Percentiles rank a stretch among this genome's conserved stretches.
These are phyloP conservation scores for Aspergillus fijiensis DNA, from an alignment of 2,329 filamentous ascomycete genomes.

Conservation along the genomic window DNA sequence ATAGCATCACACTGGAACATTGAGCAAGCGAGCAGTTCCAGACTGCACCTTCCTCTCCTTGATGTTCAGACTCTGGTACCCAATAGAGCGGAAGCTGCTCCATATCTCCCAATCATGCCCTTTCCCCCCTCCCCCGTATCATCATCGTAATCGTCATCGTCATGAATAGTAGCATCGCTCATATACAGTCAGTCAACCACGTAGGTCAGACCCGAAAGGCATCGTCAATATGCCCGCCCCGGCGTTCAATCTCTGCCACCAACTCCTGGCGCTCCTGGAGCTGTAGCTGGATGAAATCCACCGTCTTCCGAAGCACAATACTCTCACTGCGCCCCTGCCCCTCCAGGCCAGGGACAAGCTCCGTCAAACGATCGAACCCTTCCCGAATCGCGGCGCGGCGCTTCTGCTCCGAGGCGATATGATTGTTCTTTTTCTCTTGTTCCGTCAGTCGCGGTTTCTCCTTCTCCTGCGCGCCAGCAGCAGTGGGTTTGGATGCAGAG, in stretches of 20 bases:
- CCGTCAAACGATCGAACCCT: slow-evolving; percentile 77
- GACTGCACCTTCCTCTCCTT: background rate
- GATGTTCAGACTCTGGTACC: too few species aligned
- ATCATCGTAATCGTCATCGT: background rate
- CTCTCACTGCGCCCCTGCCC: slow-evolving; percentile 84
- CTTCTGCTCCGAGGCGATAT: slow-evolving; percentile 66
- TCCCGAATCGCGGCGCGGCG: slow-evolving; percentile 73
- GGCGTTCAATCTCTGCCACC: slow-evolving; percentile 58
- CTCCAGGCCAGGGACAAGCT: slow-evolving; percentile 76
- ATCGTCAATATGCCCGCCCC: slow-evolving; percentile 56
- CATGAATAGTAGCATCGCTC: background rate
- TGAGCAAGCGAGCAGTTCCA: background rate
- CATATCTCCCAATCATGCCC: background rate
- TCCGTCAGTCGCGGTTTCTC: slow-evolving; percentile 67
- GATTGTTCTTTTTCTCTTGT: slow-evolving; percentile 71
- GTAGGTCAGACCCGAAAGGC: slow-evolving; percentile 27
- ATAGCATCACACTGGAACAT: background rate
- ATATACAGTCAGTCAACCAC: background rate
- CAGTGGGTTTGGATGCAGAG: slow-evolving; percentile 28
- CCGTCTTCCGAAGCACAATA: slow-evolving; percentile 71
- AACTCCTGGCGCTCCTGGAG: slow-evolving; percentile 59
- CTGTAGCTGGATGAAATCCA: slow-evolving; percentile 64
- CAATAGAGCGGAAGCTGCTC: too few species aligned
- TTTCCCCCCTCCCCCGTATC: background rate
- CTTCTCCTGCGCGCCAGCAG: slow-evolving; percentile 28